Conservation (phyloP, 257 asterid genomes). For the Haberlea rhodopensis region DNA sequence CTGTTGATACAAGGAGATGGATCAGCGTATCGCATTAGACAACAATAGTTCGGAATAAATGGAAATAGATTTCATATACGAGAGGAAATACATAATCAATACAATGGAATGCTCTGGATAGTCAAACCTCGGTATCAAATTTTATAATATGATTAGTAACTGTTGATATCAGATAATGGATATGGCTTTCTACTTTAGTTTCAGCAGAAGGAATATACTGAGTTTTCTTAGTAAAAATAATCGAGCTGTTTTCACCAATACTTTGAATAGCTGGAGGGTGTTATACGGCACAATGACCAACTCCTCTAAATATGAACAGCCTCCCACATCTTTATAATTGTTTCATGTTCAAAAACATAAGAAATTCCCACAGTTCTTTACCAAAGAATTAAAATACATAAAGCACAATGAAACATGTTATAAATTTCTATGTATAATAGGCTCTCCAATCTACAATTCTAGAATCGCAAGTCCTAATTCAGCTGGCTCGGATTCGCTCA, state of each 20-base stretch:
- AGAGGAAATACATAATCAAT: conserved; percentile 15
- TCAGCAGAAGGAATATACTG: neutral
- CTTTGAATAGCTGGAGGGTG: conserved; percentile 10
- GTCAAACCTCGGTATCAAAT: conserved; percentile 1
- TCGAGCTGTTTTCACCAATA: neutral
- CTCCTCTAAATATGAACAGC: neutral
- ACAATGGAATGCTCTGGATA: conserved; percentile 2
- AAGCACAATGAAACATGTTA: neutral
- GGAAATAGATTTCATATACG: conserved; percentile 8
- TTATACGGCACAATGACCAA: neutral
- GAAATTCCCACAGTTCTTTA: neutral
- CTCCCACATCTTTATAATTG: neutral
- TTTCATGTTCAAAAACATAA: neutral
- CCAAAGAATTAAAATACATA: neutral
- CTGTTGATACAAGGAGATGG: conserved; percentile 44
- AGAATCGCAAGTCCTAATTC: neutral
- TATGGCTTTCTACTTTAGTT: neutral
- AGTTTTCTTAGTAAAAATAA: conserved; percentile 4
- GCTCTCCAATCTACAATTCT: neutral
- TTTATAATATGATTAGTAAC: conserved; percentile 1
- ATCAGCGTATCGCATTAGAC: conserved; percentile 27
- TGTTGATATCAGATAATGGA: neutral
- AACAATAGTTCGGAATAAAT: conserved; percentile 1
- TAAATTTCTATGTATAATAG: neutral
- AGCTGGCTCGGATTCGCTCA: neutral